Percentiles rank a stretch among this genome's conserved stretches.
phyloP scores from a whole-genome alignment of 352 stramenopile species.

The Phytopythium montanum region DNA sequence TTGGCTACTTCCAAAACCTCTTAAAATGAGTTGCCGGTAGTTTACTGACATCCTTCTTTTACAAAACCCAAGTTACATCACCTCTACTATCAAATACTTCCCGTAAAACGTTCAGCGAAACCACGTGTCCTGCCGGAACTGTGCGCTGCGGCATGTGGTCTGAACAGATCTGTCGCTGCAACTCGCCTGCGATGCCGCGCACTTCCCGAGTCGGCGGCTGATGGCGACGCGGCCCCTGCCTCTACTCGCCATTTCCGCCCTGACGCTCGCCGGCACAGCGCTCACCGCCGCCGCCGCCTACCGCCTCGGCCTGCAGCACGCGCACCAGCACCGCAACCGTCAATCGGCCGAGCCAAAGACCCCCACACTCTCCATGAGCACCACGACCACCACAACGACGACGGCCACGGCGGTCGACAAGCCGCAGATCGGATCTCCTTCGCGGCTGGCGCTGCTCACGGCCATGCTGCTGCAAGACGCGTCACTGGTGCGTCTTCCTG shows the following conservation, averaged over 20 bases:
- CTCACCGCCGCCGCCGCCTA: slow-evolving; percentile 25
- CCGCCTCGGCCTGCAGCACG: slow-evolving; percentile 12
- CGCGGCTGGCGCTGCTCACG: slow-evolving; percentile 25
- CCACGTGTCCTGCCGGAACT: slow-evolving; percentile 3
- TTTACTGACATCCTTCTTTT: neutral
- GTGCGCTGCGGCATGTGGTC: neutral
- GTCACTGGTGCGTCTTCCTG: slow-evolving; percentile 30
- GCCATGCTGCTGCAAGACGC: slow-evolving; percentile 48
- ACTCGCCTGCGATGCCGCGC: neutral
- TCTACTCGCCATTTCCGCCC: slow-evolving; percentile 11
- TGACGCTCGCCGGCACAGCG: slow-evolving; percentile 33
- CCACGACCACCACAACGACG: slow-evolving; percentile 15
- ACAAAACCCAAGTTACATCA: neutral
- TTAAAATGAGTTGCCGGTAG: neutral
- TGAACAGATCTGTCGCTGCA: neutral
- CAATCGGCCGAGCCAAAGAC: neutral
- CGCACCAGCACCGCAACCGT: neutral
- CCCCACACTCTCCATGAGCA: neutral
- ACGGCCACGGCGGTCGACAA: slow-evolving; percentile 40
- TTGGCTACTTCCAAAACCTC: neutral
- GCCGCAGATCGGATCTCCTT: neutral
- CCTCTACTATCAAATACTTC: neutral
- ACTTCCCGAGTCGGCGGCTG: neutral
- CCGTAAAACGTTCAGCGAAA: slow-evolving; percentile 1
- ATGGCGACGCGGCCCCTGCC: slow-evolving; percentile 2